Evolutionary conservation across 1,139 yeast genomes (phyloP), one percentile per base, ranked within the genome.

Genomic region (Protomyces gravidus): DNA sequence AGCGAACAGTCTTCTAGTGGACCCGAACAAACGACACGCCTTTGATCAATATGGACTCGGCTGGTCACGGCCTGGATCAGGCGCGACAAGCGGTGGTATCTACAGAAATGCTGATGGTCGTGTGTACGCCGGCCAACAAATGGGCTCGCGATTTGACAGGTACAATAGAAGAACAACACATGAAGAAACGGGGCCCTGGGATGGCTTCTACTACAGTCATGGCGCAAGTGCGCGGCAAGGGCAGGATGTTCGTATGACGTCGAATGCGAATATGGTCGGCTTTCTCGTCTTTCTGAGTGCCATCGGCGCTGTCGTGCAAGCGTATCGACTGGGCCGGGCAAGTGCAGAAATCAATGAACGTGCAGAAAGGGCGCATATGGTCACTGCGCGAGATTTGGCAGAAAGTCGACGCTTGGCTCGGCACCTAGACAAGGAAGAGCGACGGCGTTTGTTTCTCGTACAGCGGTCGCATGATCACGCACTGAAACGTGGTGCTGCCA

Each of bases 1-100:
- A 27, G 96, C 96, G 0, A 90, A 92, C 69, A 81, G 81, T 13
- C 74, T 88, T 13, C 72, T 90, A 51, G 80, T 78, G 63, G 84
- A 85, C 68, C 83, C 88, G 0, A 68, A 74, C 13, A 72, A 74
- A 63, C 73, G 76, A 57, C 67, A 74, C 15, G 67, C 75, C 49
- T 80, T 78, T 68, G 81, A 81, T 67, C 65, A 55, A n/a, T 51
- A 49, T 26, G 67, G 67, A 6, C n/a, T 46, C 3, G 67, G 67
- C 15, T 66, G 68, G 68, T 50, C 47, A 17, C 36, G 51, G 51
- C 46, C 51, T 13, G 51, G 58, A 13, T 13, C 58, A 5, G 51
- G 46, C 5, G 45, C 47, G 5, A 50, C 45, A 15, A 17, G 51
- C 11, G 42, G 42, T 3, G 42, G 42, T 15, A 36, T 36, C 3